Base-by-base conservation (phyloP, 2,329 filamentous ascomycete species). In the Alternaria rosae region DNA sequence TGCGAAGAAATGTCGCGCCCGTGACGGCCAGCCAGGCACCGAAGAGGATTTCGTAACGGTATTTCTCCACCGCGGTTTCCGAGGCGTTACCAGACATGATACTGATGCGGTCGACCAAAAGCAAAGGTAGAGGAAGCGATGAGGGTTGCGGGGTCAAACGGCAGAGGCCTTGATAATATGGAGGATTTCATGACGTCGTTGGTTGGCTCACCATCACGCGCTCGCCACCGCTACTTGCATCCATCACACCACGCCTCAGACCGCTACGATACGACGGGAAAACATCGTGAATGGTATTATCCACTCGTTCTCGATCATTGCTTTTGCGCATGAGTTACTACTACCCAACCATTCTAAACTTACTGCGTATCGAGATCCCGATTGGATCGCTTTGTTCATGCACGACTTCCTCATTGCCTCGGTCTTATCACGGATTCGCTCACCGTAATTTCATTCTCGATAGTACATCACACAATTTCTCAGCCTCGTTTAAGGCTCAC, bases 1-100 rank as follows among this genome's bases (percentile, higher is more conserved):
- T 76, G 47, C 76, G 75, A 28, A 74, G 61, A 32, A 79, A 79
- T 8, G 74, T 76, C 41, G 68, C 65, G 13, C 73, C 73, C 1
- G 78, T 80, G 17, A 74, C 69, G 6, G 70, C 57, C 13, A 72
- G 60, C 68, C 70, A 74, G 20, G 59, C 61, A 21, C 69, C 72
- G 55, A 76, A 72, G 32, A 78, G 70, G 5, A 73, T 52, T 23
- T 72, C 68, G 62, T 77, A 76, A 12, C 73, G 72, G 62, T 77
- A 77, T 42, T 72, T 73, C 6, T 69, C 68, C 17, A 68, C 51
- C 42, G 48, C 65, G 41, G 64, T 58, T 55, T 71, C 68, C 17
- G 62, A 53, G 9, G 55, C 48, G 48, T 64, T 57, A 41, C 52
- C 57, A 25, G 64, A 54, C 70, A 73, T 73, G 38, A 10, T 69